Base-by-base conservation (phyloP, 78 protist species). In the Dictyostelium capitatum region DNA sequence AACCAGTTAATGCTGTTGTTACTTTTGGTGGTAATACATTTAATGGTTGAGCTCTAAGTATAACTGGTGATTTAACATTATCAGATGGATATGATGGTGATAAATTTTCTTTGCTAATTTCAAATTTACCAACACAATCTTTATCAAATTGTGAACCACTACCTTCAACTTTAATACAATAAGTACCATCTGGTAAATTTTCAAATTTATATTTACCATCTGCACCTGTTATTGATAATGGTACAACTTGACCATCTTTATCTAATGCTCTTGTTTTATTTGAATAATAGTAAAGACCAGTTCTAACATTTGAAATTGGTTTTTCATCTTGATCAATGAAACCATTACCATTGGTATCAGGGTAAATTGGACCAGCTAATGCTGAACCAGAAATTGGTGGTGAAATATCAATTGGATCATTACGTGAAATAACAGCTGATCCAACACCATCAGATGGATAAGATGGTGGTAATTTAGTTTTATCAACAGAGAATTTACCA, bases 111-210 rank as follows among this genome's bases (percentile, higher is more conserved):
- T 37, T 28, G 8, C 15, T 67, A 17, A 73, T n/a, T 30, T 6
- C 79, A 46, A 73, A n/a, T 46, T 3, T n/a, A 46, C 79, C 79
- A n/a, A 73, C 79, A n/a, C 79, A 73, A 11, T 54, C 79, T 46
- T 51, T 51, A 73, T 73, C 47, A 30, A 73, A n/a, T 12, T 46
- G n/a, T 46, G n/a, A 12, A 59, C 69, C 69, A 4, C 14, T 17
- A 12, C 43, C 28, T n/a, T 46, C 79, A 23, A 73, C 23, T 54
- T n/a, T n/a, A 14, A 73, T 1, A 73, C 79, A 73, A 73, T 73
- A 73, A 3, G 8, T 54, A 47, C 79, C 79, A 46, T 37, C 32
- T 3, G 56, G 56, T 43, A 73, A 19, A 73, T 73, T 73, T 37
- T 73, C 79, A 73, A 73, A 73, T 17, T 25, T n/a, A 73, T 73